Conservation (phyloP, 345 rosid genomes). For the Triadica sebifera region DNA sequence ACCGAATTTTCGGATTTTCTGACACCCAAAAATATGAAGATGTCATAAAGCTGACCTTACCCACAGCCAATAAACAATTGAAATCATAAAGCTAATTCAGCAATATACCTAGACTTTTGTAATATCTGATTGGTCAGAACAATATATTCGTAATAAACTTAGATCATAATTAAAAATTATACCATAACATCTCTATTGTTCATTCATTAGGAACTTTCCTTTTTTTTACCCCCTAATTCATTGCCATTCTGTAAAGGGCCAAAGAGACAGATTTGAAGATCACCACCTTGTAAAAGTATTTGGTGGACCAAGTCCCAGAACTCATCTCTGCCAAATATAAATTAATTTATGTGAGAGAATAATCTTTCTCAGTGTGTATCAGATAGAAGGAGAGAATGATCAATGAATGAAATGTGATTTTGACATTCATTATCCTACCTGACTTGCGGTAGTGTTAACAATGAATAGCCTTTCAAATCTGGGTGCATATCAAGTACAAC, state of each 20-base stretch:
- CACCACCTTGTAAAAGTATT: constrained; percentile 48
- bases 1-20: not conserved
- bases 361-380: not conserved
- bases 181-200: not conserved
- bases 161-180: not conserved
- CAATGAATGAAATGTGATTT: not conserved
- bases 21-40: not conserved
- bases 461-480: constrained; percentile 77
- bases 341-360: not conserved
- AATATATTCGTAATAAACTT: not conserved
- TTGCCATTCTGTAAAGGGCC: constrained; percentile 47
- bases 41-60: no score
- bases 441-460: constrained; percentile 86
- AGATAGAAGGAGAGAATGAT: not conserved
- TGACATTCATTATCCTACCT: constrained; percentile 40
- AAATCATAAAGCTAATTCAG: no score
- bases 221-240: constrained; percentile 33
- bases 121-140: not conserved
- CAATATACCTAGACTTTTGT: not conserved
- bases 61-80: no score
- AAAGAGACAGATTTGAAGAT: constrained; percentile 57
- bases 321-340: constrained; percentile 57
- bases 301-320: constrained; percentile 87
- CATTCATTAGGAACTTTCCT: constrained; percentile 23
- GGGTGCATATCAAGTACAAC: constrained; percentile 60